Percentiles rank a stretch among this genome's conserved stretches.
Conservation (phyloP, 306 rosid species). For the Senna siamea region DNA sequence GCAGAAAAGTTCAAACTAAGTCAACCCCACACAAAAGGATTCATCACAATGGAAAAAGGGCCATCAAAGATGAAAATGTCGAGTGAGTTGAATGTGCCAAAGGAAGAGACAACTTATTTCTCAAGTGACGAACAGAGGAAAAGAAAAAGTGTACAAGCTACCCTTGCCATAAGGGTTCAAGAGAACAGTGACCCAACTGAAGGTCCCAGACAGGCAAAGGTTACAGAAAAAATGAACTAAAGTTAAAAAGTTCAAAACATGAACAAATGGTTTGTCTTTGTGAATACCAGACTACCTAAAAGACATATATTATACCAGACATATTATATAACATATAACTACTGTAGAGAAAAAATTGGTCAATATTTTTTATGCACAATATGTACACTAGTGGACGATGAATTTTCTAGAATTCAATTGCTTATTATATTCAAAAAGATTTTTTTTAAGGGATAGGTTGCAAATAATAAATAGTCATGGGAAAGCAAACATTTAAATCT, state of each 20-base stretch:
- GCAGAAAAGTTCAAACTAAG: constrained; percentile 36
- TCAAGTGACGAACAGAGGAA: constrained; percentile 24
- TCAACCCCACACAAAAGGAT: constrained; percentile 40
- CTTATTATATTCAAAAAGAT: background rate
- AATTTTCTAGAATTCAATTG: too few species aligned
- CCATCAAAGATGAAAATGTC: constrained; percentile 13
- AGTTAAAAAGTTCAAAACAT: background rate
- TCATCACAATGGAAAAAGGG: constrained; percentile 17
- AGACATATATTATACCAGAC: background rate
- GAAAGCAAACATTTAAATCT: background rate
- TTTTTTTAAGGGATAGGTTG: background rate
- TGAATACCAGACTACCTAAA: background rate
- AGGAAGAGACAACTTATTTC: constrained; percentile 34
- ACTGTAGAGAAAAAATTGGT: background rate
- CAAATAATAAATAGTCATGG: background rate
- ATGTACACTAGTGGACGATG: background rate
- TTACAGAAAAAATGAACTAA: background rate
- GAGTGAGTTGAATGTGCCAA: constrained; percentile 12
- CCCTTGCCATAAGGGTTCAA: background rate
- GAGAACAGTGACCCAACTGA: constrained; percentile 7
- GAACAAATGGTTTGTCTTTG: background rate
- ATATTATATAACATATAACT: background rate
- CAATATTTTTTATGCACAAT: constrained; percentile 1
- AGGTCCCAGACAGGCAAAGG: background rate
- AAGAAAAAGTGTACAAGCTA: constrained; percentile 10